These are phyloP conservation scores for Gossypium turneri DNA, from an alignment of 345 rosid species.

Conservation along the genomic window DNA sequence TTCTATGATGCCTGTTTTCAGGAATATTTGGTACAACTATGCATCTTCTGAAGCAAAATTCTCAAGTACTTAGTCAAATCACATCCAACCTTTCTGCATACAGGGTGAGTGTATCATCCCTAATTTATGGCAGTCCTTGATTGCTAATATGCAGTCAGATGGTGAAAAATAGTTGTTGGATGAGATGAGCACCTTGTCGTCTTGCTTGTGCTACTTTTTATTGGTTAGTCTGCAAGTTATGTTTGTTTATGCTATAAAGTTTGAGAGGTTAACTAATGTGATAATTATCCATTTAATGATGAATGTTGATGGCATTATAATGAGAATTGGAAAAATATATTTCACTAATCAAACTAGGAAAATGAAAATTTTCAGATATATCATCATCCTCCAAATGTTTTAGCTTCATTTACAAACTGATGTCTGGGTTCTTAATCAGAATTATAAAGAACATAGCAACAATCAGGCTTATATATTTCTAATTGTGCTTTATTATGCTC, in stretches of 20 bases:
- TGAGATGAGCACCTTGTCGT: neutral
- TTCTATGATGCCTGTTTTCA: slow-evolving; percentile 35
- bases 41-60: slow-evolving; percentile 75
- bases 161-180: neutral
- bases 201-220: neutral
- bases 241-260: neutral
- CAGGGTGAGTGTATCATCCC: slow-evolving; percentile 46
- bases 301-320: slow-evolving; percentile 4
- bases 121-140: slow-evolving; percentile 7
- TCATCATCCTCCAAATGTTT: neutral
- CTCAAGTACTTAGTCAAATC: slow-evolving; percentile 62
- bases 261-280: neutral
- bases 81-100: slow-evolving; percentile 60
- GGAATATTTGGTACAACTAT: slow-evolving; percentile 56
- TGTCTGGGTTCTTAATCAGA: neutral
- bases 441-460: neutral
- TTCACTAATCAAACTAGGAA: neutral
- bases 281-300: neutral
- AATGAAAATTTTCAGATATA: neutral
- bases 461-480: neutral
- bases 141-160: neutral
- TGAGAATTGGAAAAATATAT: neutral
- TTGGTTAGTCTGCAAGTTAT: neutral
- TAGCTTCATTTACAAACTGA: neutral
- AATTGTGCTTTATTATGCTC: neutral